These are phyloP conservation scores for Sabuloglossum arenarium DNA, from an alignment of 495 filamentous ascomycete genomes.

Conservation along the genomic window DNA sequence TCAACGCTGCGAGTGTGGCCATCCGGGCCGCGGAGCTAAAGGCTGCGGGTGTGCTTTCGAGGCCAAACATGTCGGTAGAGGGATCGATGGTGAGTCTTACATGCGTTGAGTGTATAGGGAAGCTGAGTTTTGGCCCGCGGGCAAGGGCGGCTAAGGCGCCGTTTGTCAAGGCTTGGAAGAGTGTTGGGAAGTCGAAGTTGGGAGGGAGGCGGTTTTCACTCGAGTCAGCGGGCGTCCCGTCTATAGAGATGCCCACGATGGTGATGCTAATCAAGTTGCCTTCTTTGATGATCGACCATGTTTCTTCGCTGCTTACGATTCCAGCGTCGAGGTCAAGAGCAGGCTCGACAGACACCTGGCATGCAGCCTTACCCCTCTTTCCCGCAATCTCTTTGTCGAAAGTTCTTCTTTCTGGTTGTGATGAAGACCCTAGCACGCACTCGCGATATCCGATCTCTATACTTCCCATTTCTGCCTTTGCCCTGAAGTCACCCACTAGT, in stretches of 20 bases:
- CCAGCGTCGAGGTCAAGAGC: slow-evolving; percentile 8
- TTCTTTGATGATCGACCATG: slow-evolving; percentile 9
- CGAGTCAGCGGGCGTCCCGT: slow-evolving; percentile 16
- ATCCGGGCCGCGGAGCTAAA: slow-evolving; percentile 56
- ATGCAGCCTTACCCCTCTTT: slow-evolving; percentile 55
- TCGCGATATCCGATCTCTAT: slow-evolving; percentile 95
- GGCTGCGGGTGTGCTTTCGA: slow-evolving; percentile 48
- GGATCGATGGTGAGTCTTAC: slow-evolving; percentile 50
- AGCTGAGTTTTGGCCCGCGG: slow-evolving; percentile 56
- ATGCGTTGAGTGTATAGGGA: slow-evolving; percentile 50
- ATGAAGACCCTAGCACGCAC: slow-evolving; percentile 30
- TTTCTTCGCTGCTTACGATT: slow-evolving; percentile 12
- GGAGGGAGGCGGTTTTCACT: slow-evolving; percentile 24
- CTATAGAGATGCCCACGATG: slow-evolving; percentile 19
- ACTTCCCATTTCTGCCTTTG: slow-evolving; percentile 70
- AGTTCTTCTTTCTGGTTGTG: slow-evolving; percentile 29
- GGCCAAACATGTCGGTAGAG: slow-evolving; percentile 38
- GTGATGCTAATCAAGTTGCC: slow-evolving; percentile 40
- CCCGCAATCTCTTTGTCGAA: slow-evolving; percentile 69
- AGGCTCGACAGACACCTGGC: slow-evolving; percentile 44
- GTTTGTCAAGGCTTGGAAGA: slow-evolving; percentile 48
- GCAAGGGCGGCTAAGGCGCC: slow-evolving; percentile 71
- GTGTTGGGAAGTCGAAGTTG: slow-evolving; percentile 29
- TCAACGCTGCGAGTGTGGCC: slow-evolving; percentile 46
- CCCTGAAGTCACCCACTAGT: slow-evolving; percentile 73